Evolutionary conservation across 2,329 filamentous ascomycete species (phyloP).

Genomic region (Exserohilum rostratum): DNA sequence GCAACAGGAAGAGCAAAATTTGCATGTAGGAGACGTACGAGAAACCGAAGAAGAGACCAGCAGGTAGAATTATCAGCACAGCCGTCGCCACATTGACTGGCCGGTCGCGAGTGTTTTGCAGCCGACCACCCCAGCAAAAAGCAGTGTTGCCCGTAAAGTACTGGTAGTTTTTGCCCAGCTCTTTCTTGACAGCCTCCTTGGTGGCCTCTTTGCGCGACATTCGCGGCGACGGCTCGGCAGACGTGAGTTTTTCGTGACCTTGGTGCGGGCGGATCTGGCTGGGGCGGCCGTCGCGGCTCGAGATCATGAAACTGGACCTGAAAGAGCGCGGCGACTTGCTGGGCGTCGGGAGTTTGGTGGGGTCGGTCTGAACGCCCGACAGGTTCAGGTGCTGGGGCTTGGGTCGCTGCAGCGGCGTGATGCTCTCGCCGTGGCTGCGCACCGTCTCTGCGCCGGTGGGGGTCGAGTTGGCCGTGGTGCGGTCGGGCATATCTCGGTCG

Average conservation of each 20-base stretch:
- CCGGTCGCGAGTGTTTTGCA: slow-evolving; percentile 85
- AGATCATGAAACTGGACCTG: slow-evolving; percentile 73
- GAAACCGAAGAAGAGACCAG: slow-evolving; percentile 81
- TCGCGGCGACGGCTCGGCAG: slow-evolving; percentile 75
- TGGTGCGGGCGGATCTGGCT: slow-evolving; percentile 56
- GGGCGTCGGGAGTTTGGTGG: slow-evolving; percentile 62
- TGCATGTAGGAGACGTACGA: slow-evolving; percentile 59
- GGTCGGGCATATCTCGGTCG: slow-evolving; percentile 73
- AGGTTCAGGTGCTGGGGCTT: slow-evolving; percentile 64
- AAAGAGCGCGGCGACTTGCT: slow-evolving; percentile 77
- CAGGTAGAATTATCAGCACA: slow-evolving; percentile 77
- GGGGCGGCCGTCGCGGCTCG: slow-evolving; percentile 60
- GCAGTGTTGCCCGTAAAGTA: slow-evolving; percentile 94
- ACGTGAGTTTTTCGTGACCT: slow-evolving; percentile 83
- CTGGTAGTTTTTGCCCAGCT: slow-evolving; percentile 77
- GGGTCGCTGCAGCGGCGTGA: slow-evolving; percentile 72
- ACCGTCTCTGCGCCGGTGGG: slow-evolving; percentile 66
- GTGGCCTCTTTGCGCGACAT: slow-evolving; percentile 56
- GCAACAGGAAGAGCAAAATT: slow-evolving; percentile 16
- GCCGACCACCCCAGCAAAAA: slow-evolving; percentile 83
- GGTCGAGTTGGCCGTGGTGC: slow-evolving; percentile 75
- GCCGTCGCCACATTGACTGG: slow-evolving; percentile 91
- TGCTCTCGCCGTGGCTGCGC: slow-evolving; percentile 75
- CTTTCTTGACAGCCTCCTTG: slow-evolving; percentile 48
- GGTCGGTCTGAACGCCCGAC: slow-evolving; percentile 63